A percentile compares a stretch with the other conserved stretches of the same genome.
Evolutionary conservation across 306 rosid species (phyloP).

Genomic region (Citrullus colocynthis): DNA sequence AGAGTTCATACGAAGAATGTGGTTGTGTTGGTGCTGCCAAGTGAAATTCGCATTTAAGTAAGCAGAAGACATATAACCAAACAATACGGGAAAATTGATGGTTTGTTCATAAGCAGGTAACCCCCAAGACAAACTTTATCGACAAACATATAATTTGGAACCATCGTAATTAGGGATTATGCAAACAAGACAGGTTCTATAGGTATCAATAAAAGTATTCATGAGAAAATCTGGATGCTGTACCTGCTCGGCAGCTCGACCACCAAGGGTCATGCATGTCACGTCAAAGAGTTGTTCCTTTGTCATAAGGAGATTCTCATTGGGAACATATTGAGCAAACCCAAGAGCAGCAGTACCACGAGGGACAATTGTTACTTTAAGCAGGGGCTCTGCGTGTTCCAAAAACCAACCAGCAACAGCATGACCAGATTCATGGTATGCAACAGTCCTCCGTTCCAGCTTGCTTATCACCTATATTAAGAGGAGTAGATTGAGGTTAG

Average conservation of each 20-base stretch:
- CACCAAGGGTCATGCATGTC: conserved; percentile 95
- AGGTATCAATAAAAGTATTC: neutral
- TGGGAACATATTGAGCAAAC: conserved; percentile 84
- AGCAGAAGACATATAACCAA: neutral
- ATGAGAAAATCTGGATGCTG: neutral
- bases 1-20: neutral
- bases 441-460: conserved; percentile 79
- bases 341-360: conserved; percentile 97
- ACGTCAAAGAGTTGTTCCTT: conserved; percentile 87
- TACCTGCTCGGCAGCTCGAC: conserved; percentile 98
- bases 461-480: conserved; percentile 70
- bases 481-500: neutral
- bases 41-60: neutral
- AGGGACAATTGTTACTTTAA: conserved; percentile 87
- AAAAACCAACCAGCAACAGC: conserved; percentile 91
- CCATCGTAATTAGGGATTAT: neutral
- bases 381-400: conserved; percentile 68
- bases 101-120: neutral
- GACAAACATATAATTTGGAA: neutral
- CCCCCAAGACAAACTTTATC: neutral
- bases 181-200: neutral
- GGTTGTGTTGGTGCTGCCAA: neutral
- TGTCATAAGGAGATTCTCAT: conserved; percentile 81
- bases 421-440: conserved; percentile 94
- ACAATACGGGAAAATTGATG: neutral